These are phyloP conservation scores for Aspergillus carbonarius DNA, from an alignment of 2,329 filamentous ascomycete genomes.

Conservation along the genomic window DNA sequence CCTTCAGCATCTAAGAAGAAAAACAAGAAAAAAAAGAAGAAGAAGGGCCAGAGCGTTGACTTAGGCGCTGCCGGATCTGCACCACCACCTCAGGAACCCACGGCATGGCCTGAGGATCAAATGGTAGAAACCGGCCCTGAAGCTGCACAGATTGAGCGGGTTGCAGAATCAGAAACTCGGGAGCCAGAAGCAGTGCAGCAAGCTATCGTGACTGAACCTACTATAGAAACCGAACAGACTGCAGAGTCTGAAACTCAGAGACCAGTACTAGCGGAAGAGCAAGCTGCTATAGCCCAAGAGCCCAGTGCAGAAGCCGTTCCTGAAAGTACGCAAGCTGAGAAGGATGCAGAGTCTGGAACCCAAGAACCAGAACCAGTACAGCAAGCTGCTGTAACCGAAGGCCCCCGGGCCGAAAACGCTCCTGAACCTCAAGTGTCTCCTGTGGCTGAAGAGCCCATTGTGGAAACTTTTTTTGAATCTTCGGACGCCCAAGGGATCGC, in stretches of 20 bases:
- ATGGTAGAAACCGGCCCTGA: too few relatives aligned
- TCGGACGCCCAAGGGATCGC: too few relatives aligned
- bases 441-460: not conserved
- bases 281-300: not conserved
- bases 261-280: not conserved
- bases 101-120: not conserved
- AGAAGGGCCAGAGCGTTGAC: slow-evolving; percentile 26
- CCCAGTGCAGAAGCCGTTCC: not conserved
- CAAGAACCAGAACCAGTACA: not conserved
- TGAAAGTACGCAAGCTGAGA: not conserved
- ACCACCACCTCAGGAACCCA: not conserved
- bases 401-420: not conserved
- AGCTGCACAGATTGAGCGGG: not conserved
- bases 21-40: slow-evolving; percentile 40
- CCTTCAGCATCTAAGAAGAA: slow-evolving; percentile 24
- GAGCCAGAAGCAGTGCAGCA: not conserved
- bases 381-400: not conserved
- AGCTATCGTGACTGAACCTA: not conserved
- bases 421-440: too few relatives aligned
- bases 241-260: too few relatives aligned
- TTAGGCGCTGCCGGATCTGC: slow-evolving; percentile 16
- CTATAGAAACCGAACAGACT: not conserved
- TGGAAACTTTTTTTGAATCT: not conserved
- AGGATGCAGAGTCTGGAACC: not conserved
- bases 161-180: not conserved